Evolutionary conservation across 352 stramenopile species (phyloP), one percentile per base, ranked within the genome.

Genomic region (Saprolegnia diclina): DNA sequence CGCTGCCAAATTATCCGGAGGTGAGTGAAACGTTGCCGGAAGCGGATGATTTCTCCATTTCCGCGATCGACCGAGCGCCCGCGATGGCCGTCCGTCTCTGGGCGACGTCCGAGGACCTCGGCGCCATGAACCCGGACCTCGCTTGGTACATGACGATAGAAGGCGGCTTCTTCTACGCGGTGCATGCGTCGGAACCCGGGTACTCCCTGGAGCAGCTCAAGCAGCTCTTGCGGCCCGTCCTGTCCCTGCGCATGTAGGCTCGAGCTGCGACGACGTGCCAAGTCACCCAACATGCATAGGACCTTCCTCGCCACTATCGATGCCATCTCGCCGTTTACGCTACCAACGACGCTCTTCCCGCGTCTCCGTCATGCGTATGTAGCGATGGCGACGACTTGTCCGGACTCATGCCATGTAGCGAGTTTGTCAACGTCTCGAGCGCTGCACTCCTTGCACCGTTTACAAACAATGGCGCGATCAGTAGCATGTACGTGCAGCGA

Each of bases 381-480:
- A 2, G 24, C n/a, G n/a, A 54, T 54, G 2, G n/a, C n/a, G 24
- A 29, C 46, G 46, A 54, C 46, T 54, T 22, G 24, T 54, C n/a
- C n/a, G n/a, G 19, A 59, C 13, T 59, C 13, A 24, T 24, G 19
- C 13, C 24, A 24, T 24, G 13, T 59, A 59, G 52, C 11, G 13
- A 21, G 11, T 59, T 59, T 59, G 52, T 7, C 24, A 59, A 59
- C 52, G 52, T 59, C 52, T 21, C 52, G 3, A n/a, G 19, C 35
- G 24, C 24, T 21, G 35, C 52, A 42, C 35, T 59, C 24, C 13
- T 59, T 16, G 52, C 3, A 26, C 52, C 52, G 52, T 59, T 59
- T 9, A 40, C 35, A 35, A 59, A 59, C 35, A 59, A 35, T 42
- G 24, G 24, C 11, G 16, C 52, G 52, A 59, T 59, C 19, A 14